These are phyloP conservation scores for Haplographium delicatum DNA, from an alignment of 495 filamentous ascomycete species.

Conservation along the genomic window DNA sequence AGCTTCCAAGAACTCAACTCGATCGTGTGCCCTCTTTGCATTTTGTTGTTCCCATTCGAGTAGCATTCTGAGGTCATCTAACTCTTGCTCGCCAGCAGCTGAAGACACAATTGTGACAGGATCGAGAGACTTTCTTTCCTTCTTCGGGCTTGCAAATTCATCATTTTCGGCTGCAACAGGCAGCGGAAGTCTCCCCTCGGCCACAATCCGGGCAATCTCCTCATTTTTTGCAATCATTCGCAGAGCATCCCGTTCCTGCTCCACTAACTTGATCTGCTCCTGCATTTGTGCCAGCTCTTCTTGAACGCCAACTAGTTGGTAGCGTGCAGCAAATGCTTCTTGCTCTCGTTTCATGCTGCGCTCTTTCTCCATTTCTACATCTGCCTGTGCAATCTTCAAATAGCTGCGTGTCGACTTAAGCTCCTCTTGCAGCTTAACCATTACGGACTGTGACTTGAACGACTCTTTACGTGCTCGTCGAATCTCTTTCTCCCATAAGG, in stretches of 20 bases:
- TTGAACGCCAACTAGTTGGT: constrained; percentile 65
- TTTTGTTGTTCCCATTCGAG: constrained; percentile 61
- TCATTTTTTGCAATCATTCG: constrained; percentile 55
- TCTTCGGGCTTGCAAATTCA: constrained; percentile 43
- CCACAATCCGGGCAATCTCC: constrained; percentile 55
- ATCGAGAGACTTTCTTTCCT: constrained; percentile 31
- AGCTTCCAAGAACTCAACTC: constrained; percentile 74
- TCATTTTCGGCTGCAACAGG: constrained; percentile 39
- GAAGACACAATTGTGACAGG: constrained; percentile 37
- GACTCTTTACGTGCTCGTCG: constrained; percentile 76
- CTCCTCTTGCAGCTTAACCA: constrained; percentile 80
- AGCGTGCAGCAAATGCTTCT: constrained; percentile 70
- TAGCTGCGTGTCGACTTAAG: constrained; percentile 60
- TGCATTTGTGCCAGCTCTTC: constrained; percentile 64
- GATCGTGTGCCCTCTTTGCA: constrained; percentile 62
- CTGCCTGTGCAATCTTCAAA: constrained; percentile 35
- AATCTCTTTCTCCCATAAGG: constrained; percentile 81
- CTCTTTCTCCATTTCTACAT: constrained; percentile 42
- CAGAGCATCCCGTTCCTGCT: constrained; percentile 65
- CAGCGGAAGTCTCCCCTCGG: constrained; percentile 58
- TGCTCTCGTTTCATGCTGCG: constrained; percentile 55
- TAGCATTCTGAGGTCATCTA: constrained; percentile 56
- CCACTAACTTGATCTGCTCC: constrained; percentile 56
- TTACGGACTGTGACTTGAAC: constrained; percentile 70
- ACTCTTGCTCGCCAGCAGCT: constrained; percentile 40